These are phyloP conservation scores for Rhizopogon rudus DNA, from an alignment of 768 basidiomycete genomes.

Conservation along the genomic window DNA sequence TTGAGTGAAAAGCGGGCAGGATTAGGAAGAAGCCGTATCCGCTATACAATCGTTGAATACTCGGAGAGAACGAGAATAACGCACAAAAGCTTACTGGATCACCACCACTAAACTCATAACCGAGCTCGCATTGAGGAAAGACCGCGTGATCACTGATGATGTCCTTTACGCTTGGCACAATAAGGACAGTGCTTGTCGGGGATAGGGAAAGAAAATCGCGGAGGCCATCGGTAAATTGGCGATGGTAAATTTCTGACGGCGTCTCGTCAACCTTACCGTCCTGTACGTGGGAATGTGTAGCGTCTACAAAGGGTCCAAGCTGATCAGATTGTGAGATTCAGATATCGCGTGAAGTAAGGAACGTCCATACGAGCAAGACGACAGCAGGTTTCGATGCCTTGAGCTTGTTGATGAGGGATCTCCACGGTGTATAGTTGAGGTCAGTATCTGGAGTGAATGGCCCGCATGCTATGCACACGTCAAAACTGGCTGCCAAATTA, in stretches of 20 bases:
- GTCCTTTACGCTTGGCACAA: constrained; percentile 84
- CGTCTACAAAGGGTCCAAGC: constrained; percentile 92
- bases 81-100: constrained; percentile 43
- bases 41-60: constrained; percentile 37
- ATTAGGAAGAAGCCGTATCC: constrained; percentile 79
- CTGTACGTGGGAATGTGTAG: constrained; percentile 67
- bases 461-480: constrained; percentile 73
- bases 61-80: not conserved
- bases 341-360: not conserved
- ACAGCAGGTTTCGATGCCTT: constrained; percentile 65
- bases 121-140: constrained; percentile 76
- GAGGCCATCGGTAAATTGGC: constrained; percentile 56
- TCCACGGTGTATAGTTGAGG: constrained; percentile 70
- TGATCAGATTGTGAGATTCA: constrained; percentile 25
- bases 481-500: constrained; percentile 42
- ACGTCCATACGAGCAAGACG: constrained; percentile 60
- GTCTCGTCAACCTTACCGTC: constrained; percentile 66
- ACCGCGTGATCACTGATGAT: constrained; percentile 73
- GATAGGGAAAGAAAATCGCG: constrained; percentile 51
- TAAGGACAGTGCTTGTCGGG: constrained; percentile 65
- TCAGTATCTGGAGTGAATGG: constrained; percentile 83
- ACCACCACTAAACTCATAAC: constrained; percentile 29
- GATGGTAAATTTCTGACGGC: constrained; percentile 64
- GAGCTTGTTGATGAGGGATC: constrained; percentile 56
- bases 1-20: constrained; percentile 85